Conservation (phyloP, 805 yeast species). For the Metschnikowia rubicola region DNA sequence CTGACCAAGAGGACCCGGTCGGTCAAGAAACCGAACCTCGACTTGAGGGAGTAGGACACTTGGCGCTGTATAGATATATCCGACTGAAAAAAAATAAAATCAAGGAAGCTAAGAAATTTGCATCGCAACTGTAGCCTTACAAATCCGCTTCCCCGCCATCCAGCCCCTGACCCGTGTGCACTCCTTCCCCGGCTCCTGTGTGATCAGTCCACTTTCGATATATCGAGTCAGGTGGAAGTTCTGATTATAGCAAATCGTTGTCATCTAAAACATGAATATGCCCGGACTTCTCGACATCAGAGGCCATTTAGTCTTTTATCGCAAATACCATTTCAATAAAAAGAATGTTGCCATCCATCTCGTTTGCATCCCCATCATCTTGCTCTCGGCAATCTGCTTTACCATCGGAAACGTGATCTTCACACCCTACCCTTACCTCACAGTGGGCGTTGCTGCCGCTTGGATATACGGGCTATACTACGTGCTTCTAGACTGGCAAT, state of each 20-base stretch:
- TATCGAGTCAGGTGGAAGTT: no score
- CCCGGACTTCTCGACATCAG: constrained; percentile 33
- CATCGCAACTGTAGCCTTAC: no score
- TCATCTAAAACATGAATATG: constrained; percentile 19
- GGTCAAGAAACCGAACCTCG: constrained; percentile 53
- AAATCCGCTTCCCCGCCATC: no score
- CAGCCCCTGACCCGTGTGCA: no score
- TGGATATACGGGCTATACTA: constrained; percentile 57
- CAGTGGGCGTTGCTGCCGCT: constrained; percentile 47
- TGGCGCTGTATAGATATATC: not conserved
- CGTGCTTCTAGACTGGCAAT: constrained; percentile 47
- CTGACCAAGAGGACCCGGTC: constrained; percentile 37
- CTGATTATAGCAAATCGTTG: no score
- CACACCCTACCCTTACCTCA: constrained; percentile 27
- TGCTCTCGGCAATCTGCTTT: constrained; percentile 50
- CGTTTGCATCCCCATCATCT: constrained; percentile 74
- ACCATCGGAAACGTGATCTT: constrained; percentile 6
- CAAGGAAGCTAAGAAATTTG: not conserved
- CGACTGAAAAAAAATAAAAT: not conserved
- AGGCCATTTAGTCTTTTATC: constrained; percentile 38
- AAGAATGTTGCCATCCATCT: constrained; percentile 74
- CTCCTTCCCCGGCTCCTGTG: no score
- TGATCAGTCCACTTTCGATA: no score
- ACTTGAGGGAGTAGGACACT: constrained; percentile 39
- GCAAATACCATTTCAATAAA: constrained; percentile 34